A percentile compares a stretch with the other conserved stretches of the same genome.
Conservation (phyloP, 1,139 yeast species). For the Scheffersomyces titani region DNA sequence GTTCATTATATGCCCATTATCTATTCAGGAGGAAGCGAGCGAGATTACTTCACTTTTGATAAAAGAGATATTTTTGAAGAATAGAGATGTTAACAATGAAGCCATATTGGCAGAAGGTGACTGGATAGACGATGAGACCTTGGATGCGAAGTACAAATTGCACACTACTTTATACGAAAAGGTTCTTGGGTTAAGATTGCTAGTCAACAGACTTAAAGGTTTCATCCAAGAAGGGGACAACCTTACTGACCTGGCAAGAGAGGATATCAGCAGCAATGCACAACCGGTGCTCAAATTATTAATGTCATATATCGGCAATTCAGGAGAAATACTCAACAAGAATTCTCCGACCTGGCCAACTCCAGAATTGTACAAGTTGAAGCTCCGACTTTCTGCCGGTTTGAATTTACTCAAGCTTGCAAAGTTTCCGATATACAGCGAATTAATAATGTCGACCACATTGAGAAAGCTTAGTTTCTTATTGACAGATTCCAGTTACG, state of each 20-base stretch:
- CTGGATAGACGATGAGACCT: slow-evolving; percentile 54
- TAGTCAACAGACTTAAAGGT: slow-evolving; percentile 64
- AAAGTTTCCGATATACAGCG: slow-evolving; percentile 52
- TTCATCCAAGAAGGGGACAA: slow-evolving; percentile 27
- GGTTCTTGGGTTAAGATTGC: slow-evolving; percentile 55
- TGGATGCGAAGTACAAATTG: slow-evolving; percentile 27
- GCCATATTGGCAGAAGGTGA: slow-evolving; percentile 22
- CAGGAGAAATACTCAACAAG: slow-evolving; percentile 74
- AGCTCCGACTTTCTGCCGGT: slow-evolving; percentile 72
- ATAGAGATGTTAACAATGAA: slow-evolving; percentile 31
- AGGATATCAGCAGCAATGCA: slow-evolving; percentile 36
- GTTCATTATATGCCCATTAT: slow-evolving; percentile 50
- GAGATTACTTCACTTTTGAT: slow-evolving; percentile 64
- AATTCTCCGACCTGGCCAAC: slow-evolving; percentile 55
- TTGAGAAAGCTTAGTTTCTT: slow-evolving; percentile 57
- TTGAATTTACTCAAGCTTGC: slow-evolving; percentile 65
- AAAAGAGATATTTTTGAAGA: slow-evolving; percentile 58
- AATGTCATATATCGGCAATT: slow-evolving; percentile 66
- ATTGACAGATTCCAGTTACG: slow-evolving; percentile 64
- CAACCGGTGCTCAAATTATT: slow-evolving; percentile 70
- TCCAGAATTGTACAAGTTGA: slow-evolving; percentile 60
- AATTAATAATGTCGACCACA: slow-evolving; percentile 52
- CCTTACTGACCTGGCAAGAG: slow-evolving; percentile 25
- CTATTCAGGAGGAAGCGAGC: slow-evolving; percentile 54
- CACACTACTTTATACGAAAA: slow-evolving; percentile 43